These are phyloP conservation scores for Ilex paraguariensis DNA, from an alignment of 305 asterid species.

Conservation along the genomic window DNA sequence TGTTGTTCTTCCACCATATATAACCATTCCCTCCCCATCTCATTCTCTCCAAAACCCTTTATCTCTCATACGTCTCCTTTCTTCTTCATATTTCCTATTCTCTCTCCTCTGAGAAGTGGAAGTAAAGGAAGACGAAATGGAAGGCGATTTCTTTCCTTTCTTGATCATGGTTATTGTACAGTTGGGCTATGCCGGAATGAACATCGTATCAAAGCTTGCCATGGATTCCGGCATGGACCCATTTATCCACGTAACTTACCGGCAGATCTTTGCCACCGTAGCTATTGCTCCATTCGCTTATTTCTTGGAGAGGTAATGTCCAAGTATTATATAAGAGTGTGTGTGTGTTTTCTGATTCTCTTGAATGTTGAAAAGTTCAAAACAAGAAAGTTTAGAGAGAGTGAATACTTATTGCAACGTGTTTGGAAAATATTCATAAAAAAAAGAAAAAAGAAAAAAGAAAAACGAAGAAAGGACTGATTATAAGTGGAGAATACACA, in stretches of 20 bases:
- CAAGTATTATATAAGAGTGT: too few relatives aligned
- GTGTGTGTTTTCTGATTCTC: too few relatives aligned
- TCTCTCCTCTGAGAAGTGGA: slow-evolving; percentile 14
- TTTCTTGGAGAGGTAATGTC: slow-evolving; percentile 64
- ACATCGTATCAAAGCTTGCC: slow-evolving; percentile 70
- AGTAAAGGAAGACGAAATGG: slow-evolving; percentile 29
- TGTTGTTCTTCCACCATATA: background rate
- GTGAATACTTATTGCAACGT: too few relatives aligned
- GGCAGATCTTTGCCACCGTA: slow-evolving; percentile 76
- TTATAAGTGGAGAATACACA: too few relatives aligned
- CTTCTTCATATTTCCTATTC: slow-evolving; percentile 6
- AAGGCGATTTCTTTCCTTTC: slow-evolving; percentile 41
- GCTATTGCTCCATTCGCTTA: slow-evolving; percentile 65
- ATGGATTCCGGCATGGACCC: slow-evolving; percentile 97
- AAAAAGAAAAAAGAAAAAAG: too few relatives aligned
- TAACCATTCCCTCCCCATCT: background rate
- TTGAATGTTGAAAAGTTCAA: too few relatives aligned
- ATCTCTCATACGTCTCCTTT: background rate
- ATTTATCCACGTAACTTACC: slow-evolving; percentile 75
- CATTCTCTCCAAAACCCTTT: background rate
- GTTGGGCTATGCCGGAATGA: slow-evolving; percentile 82
- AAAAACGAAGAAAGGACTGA: too few relatives aligned
- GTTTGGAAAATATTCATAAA: too few relatives aligned
- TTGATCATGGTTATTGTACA: slow-evolving; percentile 75
- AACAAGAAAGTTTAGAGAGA: too few relatives aligned